These are phyloP conservation scores for Tritrichomonas foetus DNA, from an alignment of 208 protist genomes.

Conservation along the genomic window DNA sequence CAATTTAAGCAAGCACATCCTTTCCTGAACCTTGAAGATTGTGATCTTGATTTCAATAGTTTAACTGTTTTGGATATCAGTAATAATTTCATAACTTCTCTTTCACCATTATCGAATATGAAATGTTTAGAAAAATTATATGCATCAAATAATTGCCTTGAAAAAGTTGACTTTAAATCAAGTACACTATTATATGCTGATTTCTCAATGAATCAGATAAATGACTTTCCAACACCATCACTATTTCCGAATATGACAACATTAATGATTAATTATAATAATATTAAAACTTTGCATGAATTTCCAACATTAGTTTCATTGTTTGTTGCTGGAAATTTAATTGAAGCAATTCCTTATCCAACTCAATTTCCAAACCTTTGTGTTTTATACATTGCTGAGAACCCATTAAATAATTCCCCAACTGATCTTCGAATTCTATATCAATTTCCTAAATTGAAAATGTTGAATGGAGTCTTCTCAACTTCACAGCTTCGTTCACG, in stretches of 20 bases:
- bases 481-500: too few species aligned
- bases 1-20: neutral
- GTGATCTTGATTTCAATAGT: neutral
- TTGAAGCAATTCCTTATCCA: too few species aligned
- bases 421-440: neutral
- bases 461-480: neutral
- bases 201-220: neutral
- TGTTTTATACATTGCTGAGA: neutral
- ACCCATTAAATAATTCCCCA: neutral
- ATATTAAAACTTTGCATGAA: neutral
- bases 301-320: neutral
- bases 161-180: neutral
- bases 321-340: neutral
- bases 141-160: neutral
- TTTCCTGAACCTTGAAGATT: neutral
- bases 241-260: neutral
- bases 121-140: neutral
- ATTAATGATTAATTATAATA: neutral
- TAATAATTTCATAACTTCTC: neutral
- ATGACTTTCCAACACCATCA: neutral
- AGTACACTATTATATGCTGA: neutral
- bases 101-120: neutral
- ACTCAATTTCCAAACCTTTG: neutral
- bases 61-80: neutral
- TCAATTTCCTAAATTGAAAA: neutral